Percentiles rank a stretch among this genome's conserved stretches.
Evolutionary conservation across 352 stramenopile species (phyloP).

Genomic region (Globisporangium recalcitrans): DNA sequence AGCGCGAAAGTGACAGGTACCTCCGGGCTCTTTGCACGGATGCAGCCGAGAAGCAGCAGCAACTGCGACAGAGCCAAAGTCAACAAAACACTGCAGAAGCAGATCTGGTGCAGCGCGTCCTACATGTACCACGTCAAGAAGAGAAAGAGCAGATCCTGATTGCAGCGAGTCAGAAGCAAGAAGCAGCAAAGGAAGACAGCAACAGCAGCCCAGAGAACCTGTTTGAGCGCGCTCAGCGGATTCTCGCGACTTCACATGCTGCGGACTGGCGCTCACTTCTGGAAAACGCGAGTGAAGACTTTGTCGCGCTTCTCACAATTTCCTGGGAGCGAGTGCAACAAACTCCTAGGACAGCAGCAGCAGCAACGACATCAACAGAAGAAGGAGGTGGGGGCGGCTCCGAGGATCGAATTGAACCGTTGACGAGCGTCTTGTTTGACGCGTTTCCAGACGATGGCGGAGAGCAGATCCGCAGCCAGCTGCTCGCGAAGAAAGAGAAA

Average conservation of each 20-base stretch:
- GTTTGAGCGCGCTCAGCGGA: conserved; percentile 5
- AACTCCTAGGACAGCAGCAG: not conserved
- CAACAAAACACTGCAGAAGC: conserved; percentile 13
- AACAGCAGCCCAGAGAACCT: not conserved
- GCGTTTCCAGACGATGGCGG: conserved; percentile 27
- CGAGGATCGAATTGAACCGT: conserved; percentile 8
- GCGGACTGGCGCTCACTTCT: conserved; percentile 31
- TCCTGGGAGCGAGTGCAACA: conserved; percentile 33
- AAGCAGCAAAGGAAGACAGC: not conserved
- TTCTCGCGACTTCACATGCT: conserved; percentile 18
- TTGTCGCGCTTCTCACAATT: conserved; percentile 33
- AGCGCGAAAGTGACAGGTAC: conserved; percentile 28
- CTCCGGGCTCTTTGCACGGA: conserved; percentile 18
- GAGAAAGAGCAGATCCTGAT: conserved; percentile 31
- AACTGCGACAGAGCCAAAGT: not conserved
- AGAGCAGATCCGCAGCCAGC: conserved; percentile 26
- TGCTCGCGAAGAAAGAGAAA: conserved; percentile 34
- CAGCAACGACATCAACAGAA: not conserved
- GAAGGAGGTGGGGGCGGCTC: not conserved
- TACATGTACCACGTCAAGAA: conserved; percentile 16
- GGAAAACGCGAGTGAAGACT: conserved; percentile 29
- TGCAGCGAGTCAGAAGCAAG: conserved; percentile 3
- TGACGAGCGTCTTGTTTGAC: conserved; percentile 23
- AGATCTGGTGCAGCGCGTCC: conserved; percentile 9
- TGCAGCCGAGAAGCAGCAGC: not conserved